Conservation (phyloP, 2,329 filamentous ascomycete species). For the Rhynchosporium graminicola region DNA sequence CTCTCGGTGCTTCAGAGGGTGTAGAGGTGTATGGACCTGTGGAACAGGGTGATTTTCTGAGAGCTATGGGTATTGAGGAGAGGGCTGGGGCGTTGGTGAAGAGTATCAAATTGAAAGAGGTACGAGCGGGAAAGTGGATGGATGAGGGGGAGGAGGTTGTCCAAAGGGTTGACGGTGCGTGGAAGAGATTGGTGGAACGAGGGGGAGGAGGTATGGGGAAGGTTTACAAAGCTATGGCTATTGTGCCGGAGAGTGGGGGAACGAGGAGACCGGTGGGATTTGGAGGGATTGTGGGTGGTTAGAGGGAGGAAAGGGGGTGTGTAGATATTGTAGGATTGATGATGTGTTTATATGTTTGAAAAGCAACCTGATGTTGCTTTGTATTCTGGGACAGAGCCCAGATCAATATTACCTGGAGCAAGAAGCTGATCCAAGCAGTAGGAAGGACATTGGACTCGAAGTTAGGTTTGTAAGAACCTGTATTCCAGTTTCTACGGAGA, state of each 20-base stretch:
- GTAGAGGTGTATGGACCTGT: slow-evolving; percentile 94
- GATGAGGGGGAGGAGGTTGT: slow-evolving; percentile 50
- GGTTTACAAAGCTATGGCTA: slow-evolving; percentile 89
- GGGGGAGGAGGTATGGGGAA: slow-evolving; percentile 88
- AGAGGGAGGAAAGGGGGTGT: not conserved
- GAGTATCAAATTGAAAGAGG: slow-evolving; percentile 45
- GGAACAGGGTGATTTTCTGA: slow-evolving; percentile 78
- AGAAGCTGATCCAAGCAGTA: no score
- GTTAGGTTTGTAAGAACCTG: no score
- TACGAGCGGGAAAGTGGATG: slow-evolving; percentile 49
- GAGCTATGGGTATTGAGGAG: slow-evolving; percentile 79
- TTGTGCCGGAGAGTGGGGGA: slow-evolving; percentile 78
- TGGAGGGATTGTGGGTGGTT: slow-evolving; percentile 61
- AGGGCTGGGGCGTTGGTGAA: slow-evolving; percentile 68
- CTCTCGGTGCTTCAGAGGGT: slow-evolving; percentile 70
- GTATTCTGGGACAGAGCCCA: not conserved
- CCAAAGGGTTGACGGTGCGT: slow-evolving; percentile 68
- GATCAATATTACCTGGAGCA: not conserved
- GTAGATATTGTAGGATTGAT: not conserved
- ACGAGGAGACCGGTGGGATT: slow-evolving; percentile 84
- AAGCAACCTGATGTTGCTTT: not conserved
- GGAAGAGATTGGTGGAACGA: slow-evolving; percentile 80
- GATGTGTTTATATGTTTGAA: not conserved
- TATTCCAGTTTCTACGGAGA: no score
- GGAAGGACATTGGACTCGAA: no score